Evolutionary conservation across 23 red algal genomes (phyloP).

Genomic region (Gracilaria vermiculophylla): DNA sequence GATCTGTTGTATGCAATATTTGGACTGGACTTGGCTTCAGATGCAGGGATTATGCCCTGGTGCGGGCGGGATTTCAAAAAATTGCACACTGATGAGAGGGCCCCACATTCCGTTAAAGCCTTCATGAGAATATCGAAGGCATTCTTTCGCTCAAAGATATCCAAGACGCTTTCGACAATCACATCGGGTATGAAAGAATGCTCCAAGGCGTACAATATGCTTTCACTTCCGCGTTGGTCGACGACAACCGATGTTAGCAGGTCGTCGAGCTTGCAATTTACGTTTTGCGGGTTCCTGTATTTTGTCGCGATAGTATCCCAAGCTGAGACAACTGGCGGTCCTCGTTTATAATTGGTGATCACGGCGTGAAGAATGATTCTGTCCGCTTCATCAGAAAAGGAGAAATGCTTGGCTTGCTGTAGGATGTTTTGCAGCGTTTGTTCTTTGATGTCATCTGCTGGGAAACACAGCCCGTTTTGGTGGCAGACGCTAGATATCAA

Average conservation of each 20-base stretch:
- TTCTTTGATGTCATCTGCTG: background rate
- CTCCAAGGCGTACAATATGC: background rate
- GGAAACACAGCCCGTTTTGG: slow-evolving; percentile 14
- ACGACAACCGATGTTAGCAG: background rate
- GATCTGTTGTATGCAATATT: background rate
- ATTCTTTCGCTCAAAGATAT: background rate
- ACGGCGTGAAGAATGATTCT: background rate
- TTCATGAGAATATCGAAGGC: background rate
- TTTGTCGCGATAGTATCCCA: background rate
- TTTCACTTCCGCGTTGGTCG: background rate
- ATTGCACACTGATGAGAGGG: background rate
- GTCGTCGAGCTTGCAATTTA: background rate
- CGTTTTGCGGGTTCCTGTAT: background rate
- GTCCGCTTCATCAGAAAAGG: background rate
- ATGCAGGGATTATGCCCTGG: background rate
- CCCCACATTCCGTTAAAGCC: background rate
- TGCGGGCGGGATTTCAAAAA: background rate
- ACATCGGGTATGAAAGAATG: background rate
- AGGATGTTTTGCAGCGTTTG: background rate
- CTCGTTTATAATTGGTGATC: background rate
- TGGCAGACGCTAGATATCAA: background rate
- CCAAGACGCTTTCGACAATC: slow-evolving; percentile 3
- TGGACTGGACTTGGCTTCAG: background rate
- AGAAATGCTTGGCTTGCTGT: background rate
- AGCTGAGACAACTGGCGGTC: background rate